A percentile compares a stretch with the other conserved stretches of the same genome.
Conservation (phyloP, 2,329 filamentous ascomycete genomes). For the Didymella pomorum region DNA sequence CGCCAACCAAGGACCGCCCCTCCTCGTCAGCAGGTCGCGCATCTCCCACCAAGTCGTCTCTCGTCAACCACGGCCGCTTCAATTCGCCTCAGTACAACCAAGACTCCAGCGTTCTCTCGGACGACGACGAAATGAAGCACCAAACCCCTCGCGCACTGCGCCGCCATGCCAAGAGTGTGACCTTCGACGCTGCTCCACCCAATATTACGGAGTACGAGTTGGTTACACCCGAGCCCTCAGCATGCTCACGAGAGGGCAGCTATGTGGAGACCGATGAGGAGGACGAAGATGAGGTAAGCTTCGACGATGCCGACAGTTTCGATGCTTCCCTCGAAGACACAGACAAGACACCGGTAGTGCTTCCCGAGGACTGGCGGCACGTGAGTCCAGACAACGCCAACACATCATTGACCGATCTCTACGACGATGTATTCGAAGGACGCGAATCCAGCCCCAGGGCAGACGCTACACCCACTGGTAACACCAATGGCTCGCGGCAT, state of each 20-base stretch:
- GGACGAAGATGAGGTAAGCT: constrained; percentile 73
- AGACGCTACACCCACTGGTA: constrained; percentile 56
- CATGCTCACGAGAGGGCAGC: constrained; percentile 90
- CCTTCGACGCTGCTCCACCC: constrained; percentile 91
- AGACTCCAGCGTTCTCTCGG: constrained; percentile 48
- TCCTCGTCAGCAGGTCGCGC: constrained; percentile 55
- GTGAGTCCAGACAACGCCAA: constrained; percentile 72
- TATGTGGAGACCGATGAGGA: constrained; percentile 76
- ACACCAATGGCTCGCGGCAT: constrained; percentile 62
- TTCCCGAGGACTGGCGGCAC: constrained; percentile 93
- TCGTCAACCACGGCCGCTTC: constrained; percentile 70
- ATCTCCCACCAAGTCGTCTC: constrained; percentile 89
- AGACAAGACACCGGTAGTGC: constrained; percentile 96
- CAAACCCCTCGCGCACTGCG: constrained; percentile 74
- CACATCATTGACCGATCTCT: constrained; percentile 60
- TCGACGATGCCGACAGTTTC: constrained; percentile 83
- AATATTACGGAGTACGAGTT: constrained; percentile 98
- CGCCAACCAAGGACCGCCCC: constrained; percentile 35
- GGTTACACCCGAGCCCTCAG: constrained; percentile 92
- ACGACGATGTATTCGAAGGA: constrained; percentile 73
- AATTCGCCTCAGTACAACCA: constrained; percentile 54
- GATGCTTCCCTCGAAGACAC: constrained; percentile 95
- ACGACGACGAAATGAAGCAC: constrained; percentile 63
- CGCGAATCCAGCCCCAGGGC: constrained; percentile 72
- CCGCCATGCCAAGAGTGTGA: constrained; percentile 94